Evolutionary conservation across 192 early-diverging fungal species (phyloP), one percentile per base, ranked within the genome.

Genomic region (Coemansia sp.): DNA sequence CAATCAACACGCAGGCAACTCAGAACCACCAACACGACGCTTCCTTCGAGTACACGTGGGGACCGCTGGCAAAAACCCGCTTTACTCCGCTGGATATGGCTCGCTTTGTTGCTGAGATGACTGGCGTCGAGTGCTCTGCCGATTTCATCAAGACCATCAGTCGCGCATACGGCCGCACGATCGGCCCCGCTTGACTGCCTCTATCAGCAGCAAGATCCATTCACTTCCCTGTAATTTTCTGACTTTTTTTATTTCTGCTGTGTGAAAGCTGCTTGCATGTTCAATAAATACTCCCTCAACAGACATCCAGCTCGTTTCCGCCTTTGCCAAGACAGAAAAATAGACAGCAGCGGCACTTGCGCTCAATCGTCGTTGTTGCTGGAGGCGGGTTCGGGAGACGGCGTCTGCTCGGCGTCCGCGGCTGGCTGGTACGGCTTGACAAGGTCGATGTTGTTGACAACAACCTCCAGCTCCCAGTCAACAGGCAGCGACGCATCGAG

Each of bases 371-470:
- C 48, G 16, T 50, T n/a, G 14, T n/a, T n/a, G 7, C 17, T 3
- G 44, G 10, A 0, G 13, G 8, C 44, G 13, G 10, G 8, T 7
- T 11, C 48, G 16, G 48, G 11, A n/a, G 16, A 6, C 11, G 48
- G 51, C 22, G 7, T 54, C 51, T 54, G 51, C 9, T 54, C 51
- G 13, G 44, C 44, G 13, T 45, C 44, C 3, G 44, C 66, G 4
- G 68, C 48, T 20, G 61, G 45, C 63, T 72, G 72, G 32, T 75
- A 74, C 19, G 80, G 69, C 49, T 88, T 85, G 44, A 93, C 90
- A 40, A 88, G 88, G 38, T 83, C 75, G 9, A 93, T 88, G 69
- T 92, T 93, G 80, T 93, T 94, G 46, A 93, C 91, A 3, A 88
- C 82, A 7, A 95, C 91, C 60, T 90, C 89, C 17, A 93, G 84